These are phyloP conservation scores for Cyamopsis tetragonoloba DNA, from an alignment of 306 rosid genomes.

Conservation along the genomic window DNA sequence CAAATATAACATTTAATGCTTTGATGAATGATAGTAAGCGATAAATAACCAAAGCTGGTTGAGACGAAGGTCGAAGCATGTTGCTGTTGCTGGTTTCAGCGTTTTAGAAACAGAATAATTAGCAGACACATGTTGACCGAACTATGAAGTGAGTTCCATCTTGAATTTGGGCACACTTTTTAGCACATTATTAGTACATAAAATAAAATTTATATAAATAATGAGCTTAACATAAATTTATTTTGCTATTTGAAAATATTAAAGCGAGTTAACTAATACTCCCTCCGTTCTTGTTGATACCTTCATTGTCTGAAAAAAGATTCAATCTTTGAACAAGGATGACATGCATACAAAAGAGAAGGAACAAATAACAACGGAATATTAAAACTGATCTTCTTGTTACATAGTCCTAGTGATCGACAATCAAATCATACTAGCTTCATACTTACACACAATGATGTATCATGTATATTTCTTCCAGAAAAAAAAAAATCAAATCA, in stretches of 20 bases:
- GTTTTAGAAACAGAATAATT: not conserved
- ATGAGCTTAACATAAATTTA: too few species aligned
- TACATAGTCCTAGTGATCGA: not conserved
- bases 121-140: not conserved
- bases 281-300: too few species aligned
- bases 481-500: not conserved
- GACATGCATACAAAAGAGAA: too few species aligned
- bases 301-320: too few species aligned
- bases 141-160: not conserved
- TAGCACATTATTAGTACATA: too few species aligned
- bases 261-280: too few species aligned
- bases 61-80: too few species aligned
- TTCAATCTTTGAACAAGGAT: too few species aligned
- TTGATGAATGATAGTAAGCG: too few species aligned
- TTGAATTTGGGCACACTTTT: not conserved
- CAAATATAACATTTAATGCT: not conserved
- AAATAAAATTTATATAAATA: too few species aligned
- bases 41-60: not conserved
- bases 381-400: not conserved
- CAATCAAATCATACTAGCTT: not conserved
- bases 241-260: too few species aligned
- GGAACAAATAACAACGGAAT: not conserved
- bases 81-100: too few species aligned
- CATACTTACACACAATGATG: conserved; percentile 16
- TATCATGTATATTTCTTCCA: not conserved